These are phyloP conservation scores for Tephrocybe rancida DNA, from an alignment of 768 basidiomycete species.

Conservation along the genomic window DNA sequence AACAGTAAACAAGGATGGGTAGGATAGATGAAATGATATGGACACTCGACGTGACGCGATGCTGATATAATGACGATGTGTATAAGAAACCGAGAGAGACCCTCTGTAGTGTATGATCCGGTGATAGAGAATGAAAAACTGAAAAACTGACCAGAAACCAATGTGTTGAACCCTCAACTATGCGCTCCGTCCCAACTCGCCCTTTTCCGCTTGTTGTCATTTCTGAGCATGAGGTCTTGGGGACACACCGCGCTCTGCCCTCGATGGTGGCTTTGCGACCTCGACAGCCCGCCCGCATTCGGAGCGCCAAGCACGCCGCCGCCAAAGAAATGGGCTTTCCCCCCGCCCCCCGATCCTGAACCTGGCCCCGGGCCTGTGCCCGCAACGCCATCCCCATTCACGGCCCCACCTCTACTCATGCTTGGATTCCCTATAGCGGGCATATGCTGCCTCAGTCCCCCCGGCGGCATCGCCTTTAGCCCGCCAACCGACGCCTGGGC, in stretches of 20 bases:
- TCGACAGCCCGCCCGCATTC: not conserved
- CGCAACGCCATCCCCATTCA: not conserved
- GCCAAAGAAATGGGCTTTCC: too few species aligned
- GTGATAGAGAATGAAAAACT: not conserved
- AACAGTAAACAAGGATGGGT: conserved; percentile 15
- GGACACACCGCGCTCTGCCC: conserved; percentile 48
- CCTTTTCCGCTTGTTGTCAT: conserved; percentile 42
- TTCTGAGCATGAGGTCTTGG: conserved; percentile 36
- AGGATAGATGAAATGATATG: not conserved
- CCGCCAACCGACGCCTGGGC: conserved; percentile 26
- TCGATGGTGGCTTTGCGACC: conserved; percentile 39
- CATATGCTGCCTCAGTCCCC: conserved; percentile 19
- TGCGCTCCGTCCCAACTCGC: conserved; percentile 47
- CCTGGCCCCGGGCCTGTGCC: not conserved
- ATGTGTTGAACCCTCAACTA: not conserved
- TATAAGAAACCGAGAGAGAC: not conserved
- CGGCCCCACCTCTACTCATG: not conserved
- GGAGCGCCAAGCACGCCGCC: too few species aligned
- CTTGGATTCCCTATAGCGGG: conserved; percentile 7
- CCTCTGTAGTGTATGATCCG: not conserved
- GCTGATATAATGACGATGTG: not conserved
- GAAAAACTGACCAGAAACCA: not conserved
- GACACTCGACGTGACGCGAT: not conserved
- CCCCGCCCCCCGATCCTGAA: not conserved
- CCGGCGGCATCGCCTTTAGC: conserved; percentile 15